Conservation (phyloP, 768 basidiomycete species). For the Panellus pusillus region DNA sequence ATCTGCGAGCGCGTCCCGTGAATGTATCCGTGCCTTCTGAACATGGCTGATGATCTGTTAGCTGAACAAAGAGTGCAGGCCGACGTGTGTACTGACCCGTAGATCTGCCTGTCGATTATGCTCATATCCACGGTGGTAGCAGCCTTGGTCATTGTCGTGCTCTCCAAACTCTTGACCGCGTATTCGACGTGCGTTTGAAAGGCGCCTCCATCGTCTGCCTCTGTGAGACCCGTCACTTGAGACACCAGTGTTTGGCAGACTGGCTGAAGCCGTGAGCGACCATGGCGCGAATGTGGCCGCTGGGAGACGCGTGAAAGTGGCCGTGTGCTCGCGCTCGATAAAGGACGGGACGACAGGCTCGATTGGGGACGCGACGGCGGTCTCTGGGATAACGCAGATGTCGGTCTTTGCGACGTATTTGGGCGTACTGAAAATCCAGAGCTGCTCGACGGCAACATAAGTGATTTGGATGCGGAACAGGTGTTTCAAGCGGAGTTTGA, state of each 20-base stretch:
- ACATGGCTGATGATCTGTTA: constrained; percentile 41
- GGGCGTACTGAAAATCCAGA: constrained; percentile 15
- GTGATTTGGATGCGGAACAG: no score
- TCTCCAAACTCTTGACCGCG: constrained; percentile 59
- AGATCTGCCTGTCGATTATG: constrained; percentile 54
- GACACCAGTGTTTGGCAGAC: constrained; percentile 53
- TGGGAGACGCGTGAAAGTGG: constrained; percentile 44
- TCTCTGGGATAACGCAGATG: constrained; percentile 22
- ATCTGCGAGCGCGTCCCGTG: constrained; percentile 57
- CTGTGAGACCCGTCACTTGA: constrained; percentile 52
- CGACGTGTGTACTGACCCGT: constrained; percentile 45
- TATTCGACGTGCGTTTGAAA: constrained; percentile 54
- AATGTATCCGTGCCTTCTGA: constrained; percentile 71
- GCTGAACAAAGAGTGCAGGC: constrained; percentile 4
- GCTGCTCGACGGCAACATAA: constrained; percentile 21
- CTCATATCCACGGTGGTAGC: constrained; percentile 57
- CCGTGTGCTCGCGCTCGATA: constrained; percentile 36
- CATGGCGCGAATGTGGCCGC: constrained; percentile 51
- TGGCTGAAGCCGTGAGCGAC: constrained; percentile 55
- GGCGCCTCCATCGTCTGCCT: constrained; percentile 41
- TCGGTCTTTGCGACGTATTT: constrained; percentile 10
- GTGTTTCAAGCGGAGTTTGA: background rate
- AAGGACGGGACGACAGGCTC: constrained; percentile 39
- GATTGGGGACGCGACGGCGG: constrained; percentile 42
- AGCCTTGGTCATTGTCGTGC: constrained; percentile 52